Evolutionary conservation across 306 rosid species (phyloP).

Genomic region (Ochetophila trinervis): DNA sequence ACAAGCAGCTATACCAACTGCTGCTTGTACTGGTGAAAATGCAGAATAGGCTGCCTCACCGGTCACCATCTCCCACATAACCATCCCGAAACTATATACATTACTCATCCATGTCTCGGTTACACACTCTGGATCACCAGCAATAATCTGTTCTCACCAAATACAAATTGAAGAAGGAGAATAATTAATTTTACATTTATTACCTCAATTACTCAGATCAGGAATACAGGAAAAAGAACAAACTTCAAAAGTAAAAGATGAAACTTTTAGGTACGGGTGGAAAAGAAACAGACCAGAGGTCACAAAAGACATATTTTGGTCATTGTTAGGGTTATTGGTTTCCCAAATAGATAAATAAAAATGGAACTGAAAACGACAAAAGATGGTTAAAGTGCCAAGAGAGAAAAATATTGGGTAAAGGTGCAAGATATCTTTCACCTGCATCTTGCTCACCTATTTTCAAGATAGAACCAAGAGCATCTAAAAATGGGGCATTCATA

Average conservation of each 20-base stretch:
- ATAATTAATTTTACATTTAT: constrained; percentile 13
- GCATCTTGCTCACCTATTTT: not conserved
- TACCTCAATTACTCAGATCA: constrained; percentile 2
- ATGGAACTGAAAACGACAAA: not conserved
- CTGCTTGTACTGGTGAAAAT: constrained; percentile 93
- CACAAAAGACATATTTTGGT: not conserved
- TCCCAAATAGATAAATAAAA: constrained; percentile 1
- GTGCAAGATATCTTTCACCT: too few species aligned
- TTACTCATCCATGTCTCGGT: constrained; percentile 92
- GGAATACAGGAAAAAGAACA: not conserved
- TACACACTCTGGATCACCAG: constrained; percentile 93
- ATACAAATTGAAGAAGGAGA: constrained; percentile 8
- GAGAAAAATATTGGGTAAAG: not conserved
- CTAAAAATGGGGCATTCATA: not conserved
- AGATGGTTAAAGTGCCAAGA: not conserved
- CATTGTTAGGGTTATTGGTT: constrained; percentile 1
- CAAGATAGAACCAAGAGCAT: constrained; percentile 1
- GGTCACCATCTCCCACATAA: constrained; percentile 91
- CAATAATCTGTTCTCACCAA: constrained; percentile 67
- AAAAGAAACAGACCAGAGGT: not conserved
- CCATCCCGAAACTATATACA: constrained; percentile 91
- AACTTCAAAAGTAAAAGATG: not conserved
- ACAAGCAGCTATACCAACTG: constrained; percentile 97
- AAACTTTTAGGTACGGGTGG: too few species aligned
- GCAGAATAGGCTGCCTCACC: constrained; percentile 90